These are phyloP conservation scores for Orbilia quercus DNA, from an alignment of 2,329 filamentous ascomycete genomes.

Conservation along the genomic window DNA sequence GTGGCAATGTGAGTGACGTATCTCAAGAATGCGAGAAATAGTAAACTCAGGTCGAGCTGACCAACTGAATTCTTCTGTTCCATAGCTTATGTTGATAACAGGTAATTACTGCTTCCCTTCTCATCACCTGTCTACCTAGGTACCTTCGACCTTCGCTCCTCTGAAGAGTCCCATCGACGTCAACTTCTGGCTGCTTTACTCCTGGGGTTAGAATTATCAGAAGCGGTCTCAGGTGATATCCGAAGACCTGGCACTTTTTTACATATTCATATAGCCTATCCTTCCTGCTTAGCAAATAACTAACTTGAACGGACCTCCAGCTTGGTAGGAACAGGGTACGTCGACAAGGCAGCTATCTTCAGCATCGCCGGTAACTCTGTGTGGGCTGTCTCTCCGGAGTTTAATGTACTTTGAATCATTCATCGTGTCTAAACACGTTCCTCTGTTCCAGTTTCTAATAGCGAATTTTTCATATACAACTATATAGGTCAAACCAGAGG, in stretches of 20 bases:
- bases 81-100: constrained; percentile 47
- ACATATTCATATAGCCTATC: not conserved
- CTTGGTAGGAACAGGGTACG: constrained; percentile 80
- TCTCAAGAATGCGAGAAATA: too few relatives aligned
- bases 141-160: not conserved
- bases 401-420: constrained; percentile 71
- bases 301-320: constrained; percentile 65
- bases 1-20: constrained; percentile 58
- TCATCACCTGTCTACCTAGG: not conserved
- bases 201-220: not conserved
- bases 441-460: constrained; percentile 39
- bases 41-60: not conserved
- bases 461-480: not conserved
- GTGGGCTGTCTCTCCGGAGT: constrained; percentile 78
- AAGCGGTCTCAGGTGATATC: too few relatives aligned
- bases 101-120: constrained; percentile 19
- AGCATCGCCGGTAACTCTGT: constrained; percentile 81
- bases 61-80: not conserved
- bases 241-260: too few relatives aligned
- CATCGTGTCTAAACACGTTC: constrained; percentile 5
- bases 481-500: constrained; percentile 61
- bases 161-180: too few relatives aligned
- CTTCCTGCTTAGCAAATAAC: not conserved
- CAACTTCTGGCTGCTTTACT: not conserved
- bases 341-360: constrained; percentile 88